Base-by-base conservation (phyloP, 495 filamentous ascomycete species). In the Thermothielavioides terrestris region DNA sequence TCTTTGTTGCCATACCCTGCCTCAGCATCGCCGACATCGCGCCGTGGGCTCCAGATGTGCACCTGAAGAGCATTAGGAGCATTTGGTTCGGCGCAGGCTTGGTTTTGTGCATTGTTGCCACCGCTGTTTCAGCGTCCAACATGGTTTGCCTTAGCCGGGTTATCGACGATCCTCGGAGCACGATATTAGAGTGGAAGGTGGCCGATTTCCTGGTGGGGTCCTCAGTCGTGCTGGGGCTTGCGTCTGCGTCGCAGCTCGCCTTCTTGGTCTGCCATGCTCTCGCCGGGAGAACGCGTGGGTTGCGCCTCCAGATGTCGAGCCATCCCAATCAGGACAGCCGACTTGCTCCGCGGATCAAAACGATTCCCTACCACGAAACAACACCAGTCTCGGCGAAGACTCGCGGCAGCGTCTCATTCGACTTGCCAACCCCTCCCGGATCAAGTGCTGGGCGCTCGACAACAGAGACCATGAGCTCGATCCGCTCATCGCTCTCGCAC, bases 401-500 rank as follows among this genome's bases (percentile, higher is more conserved):
- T 30, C 59, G 61, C 3, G 42, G 45, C 12, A 56, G 46, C 15
- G n/a, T 35, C 12, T 62, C 64, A 8, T 49, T 58, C 22, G 67
- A 68, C 0, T 63, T 52, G 14, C 46, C 54, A 17, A 68, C 50
- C 1, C 64, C 63, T 2, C 72, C 70, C 0, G 64, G 66, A 15
- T 71, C 70, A 6, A 69, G 66, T 32, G 53, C 52, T 39, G 66
- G 63, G n/a, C 69, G 62, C 21, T 74, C 71, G 15, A 56, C 60
- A 25, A 52, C 71, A 1, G 77, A 80, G 42, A 74, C 73, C 17
- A 66, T 75, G 44, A 74, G 62, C 46, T 81, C 78, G 25, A 65
- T 77, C 26, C 72, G 75, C 6, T 72, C 71, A 1, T 80, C 77
- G 0, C 47, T 80, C 21, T 77, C 73, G 7, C 65, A 73, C n/a